Evolutionary conservation across 768 basidiomycete species (phyloP).

Genomic region (Leccinellum albellum): DNA sequence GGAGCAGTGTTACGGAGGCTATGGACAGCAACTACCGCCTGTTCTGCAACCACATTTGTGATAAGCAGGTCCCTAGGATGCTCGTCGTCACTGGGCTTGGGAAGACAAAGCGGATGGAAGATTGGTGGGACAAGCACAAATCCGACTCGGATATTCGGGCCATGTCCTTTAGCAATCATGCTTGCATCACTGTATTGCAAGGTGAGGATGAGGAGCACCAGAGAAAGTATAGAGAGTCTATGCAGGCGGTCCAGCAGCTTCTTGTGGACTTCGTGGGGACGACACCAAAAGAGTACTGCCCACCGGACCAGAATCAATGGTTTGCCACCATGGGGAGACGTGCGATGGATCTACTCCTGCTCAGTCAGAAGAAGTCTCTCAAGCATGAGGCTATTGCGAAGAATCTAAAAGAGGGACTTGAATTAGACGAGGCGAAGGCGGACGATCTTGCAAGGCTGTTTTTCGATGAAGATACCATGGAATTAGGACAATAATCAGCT

Average conservation of each 20-base stretch:
- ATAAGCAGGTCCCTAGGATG: constrained; percentile 32
- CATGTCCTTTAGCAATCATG: constrained; percentile 18
- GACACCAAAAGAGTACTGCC: constrained; percentile 4
- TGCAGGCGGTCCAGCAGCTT: constrained; percentile 6
- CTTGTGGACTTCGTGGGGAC: constrained; percentile 13
- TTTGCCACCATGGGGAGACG: constrained; percentile 14
- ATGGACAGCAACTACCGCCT: constrained; percentile 36
- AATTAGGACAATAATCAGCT: neutral
- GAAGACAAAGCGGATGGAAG: constrained; percentile 28
- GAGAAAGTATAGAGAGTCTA: constrained; percentile 17
- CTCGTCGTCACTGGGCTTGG: constrained; percentile 40
- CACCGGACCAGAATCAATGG: constrained; percentile 10
- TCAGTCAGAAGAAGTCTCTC: constrained; percentile 4
- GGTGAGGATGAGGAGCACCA: constrained; percentile 18
- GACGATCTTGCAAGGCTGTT: constrained; percentile 5
- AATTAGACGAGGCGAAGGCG: constrained; percentile 7
- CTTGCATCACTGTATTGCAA: constrained; percentile 28
- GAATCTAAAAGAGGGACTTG: constrained; percentile 9
- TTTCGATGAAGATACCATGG: constrained; percentile 13
- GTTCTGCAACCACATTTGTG: constrained; percentile 38
- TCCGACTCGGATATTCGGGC: constrained; percentile 4
- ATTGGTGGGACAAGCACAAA: constrained; percentile 31
- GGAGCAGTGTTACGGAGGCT: constrained; percentile 32
- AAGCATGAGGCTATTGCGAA: constrained; percentile 11
- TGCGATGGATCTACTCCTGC: constrained; percentile 14